Evolutionary conservation across 139 green algal genomes (phyloP).

Genomic region (Marvania coccoides): DNA sequence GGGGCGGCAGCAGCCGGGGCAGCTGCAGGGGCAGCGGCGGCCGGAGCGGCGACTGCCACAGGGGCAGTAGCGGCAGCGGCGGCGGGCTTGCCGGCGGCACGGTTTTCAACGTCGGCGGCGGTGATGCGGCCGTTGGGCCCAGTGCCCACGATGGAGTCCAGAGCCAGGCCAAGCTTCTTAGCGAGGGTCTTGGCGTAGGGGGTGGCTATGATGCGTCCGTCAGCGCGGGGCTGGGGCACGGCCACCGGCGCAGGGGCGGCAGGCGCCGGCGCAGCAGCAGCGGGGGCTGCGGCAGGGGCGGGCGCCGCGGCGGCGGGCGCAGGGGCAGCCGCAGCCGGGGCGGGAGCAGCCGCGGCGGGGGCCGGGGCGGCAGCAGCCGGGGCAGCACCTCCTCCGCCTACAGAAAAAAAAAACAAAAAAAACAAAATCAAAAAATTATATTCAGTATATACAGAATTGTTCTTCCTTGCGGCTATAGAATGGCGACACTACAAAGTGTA

Average conservation of each 20-base stretch:
- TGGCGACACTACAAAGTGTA: not conserved
- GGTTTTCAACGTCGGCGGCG: conserved; percentile 82
- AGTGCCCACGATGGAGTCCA: conserved; percentile 67
- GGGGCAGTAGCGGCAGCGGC: conserved; percentile 28
- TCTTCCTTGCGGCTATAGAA: not conserved
- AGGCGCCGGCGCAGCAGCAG: conserved; percentile 28
- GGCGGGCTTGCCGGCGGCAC: conserved; percentile 26
- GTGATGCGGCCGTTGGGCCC: conserved; percentile 92
- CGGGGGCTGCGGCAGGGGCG: conserved; percentile 12
- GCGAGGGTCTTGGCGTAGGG: conserved; percentile 98
- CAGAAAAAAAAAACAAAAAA: not conserved
- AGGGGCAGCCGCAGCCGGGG: conserved; percentile 37
- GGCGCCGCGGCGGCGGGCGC: conserved; percentile 26
- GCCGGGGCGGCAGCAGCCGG: conserved; percentile 19
- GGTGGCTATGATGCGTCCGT: conserved; percentile 84
- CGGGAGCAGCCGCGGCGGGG: conserved; percentile 22
- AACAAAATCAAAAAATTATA: not conserved
- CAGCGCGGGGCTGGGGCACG: conserved; percentile 21
- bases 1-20: conserved; percentile 19
- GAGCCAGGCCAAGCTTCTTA: conserved; percentile 86
- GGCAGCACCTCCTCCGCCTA: conserved; percentile 24
- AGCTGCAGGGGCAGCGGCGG: conserved; percentile 28
- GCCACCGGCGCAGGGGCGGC: conserved; percentile 14
- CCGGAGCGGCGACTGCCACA: conserved; percentile 22
- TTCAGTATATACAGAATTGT: not conserved